These are phyloP conservation scores for Rhododendron ferrugineum DNA, from an alignment of 148 eudicot species.

Conservation along the genomic window DNA sequence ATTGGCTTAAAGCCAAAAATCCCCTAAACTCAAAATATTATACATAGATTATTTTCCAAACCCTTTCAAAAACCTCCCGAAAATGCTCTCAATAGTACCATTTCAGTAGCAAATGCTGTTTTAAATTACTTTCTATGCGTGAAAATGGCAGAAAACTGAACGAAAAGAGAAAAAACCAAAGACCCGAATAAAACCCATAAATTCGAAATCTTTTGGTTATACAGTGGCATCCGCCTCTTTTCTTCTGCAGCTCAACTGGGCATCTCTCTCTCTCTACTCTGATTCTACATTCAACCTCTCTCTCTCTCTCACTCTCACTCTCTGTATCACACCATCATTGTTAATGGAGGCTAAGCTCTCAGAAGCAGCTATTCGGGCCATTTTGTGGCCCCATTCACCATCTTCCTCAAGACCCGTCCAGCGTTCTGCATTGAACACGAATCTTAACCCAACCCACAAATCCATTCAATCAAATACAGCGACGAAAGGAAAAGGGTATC, in stretches of 20 bases:
- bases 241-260: background rate
- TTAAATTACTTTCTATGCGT: too few relatives aligned
- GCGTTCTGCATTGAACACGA: background rate
- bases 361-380: conserved; percentile 4
- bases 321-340: background rate
- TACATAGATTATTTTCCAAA: too few relatives aligned
- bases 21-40: too few relatives aligned
- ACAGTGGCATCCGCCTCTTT: background rate
- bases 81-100: too few relatives aligned
- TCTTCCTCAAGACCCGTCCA: background rate
- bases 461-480: background rate
- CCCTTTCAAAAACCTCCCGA: too few relatives aligned
- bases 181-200: too few relatives aligned
- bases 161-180: too few relatives aligned
- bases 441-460: background rate
- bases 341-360: conserved; percentile 20
- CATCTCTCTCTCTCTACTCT: background rate
- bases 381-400: background rate
- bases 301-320: background rate
- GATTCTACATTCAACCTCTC: background rate
- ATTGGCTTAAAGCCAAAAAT: too few relatives aligned
- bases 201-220: too few relatives aligned
- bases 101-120: too few relatives aligned
- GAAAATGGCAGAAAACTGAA: too few relatives aligned
- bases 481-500: conserved; percentile 6